Evolutionary conservation across 176 grass and related monocot genomes (phyloP).

Genomic region (Tillandsia fasciculata): DNA sequence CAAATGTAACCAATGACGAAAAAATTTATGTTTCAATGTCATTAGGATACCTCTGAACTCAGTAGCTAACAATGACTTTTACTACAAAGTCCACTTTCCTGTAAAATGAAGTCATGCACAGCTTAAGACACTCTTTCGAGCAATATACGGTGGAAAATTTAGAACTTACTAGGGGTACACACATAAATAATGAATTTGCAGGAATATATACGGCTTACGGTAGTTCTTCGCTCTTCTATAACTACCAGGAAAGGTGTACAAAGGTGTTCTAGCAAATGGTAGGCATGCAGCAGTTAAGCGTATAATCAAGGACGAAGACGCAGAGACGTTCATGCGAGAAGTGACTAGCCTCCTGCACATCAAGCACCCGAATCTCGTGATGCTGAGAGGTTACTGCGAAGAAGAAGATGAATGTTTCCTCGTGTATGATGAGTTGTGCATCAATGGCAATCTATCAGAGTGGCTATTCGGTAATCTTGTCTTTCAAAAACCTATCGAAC

Average conservation of each 20-base stretch:
- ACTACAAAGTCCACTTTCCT: too few species aligned
- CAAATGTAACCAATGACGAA: too few species aligned
- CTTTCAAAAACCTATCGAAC: background rate
- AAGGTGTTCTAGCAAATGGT: slow-evolving; percentile 54
- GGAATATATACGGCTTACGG: background rate
- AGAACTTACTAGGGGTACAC: too few species aligned
- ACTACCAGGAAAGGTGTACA: slow-evolving; percentile 59
- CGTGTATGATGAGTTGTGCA: slow-evolving; percentile 60
- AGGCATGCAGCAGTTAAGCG: slow-evolving; percentile 61
- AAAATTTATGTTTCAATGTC: too few species aligned
- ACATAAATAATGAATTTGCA: background rate
- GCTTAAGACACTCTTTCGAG: too few species aligned
- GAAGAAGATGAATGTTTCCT: slow-evolving; percentile 54
- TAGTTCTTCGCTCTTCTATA: slow-evolving; percentile 11
- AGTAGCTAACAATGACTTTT: too few species aligned
- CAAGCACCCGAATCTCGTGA: slow-evolving; percentile 60
- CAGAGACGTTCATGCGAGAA: slow-evolving; percentile 59
- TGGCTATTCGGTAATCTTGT: slow-evolving; percentile 54
- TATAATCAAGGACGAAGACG: slow-evolving; percentile 52
- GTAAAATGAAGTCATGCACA: too few species aligned
- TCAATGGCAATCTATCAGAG: slow-evolving; percentile 62
- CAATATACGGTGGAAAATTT: too few species aligned
- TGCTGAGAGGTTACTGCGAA: slow-evolving; percentile 47
- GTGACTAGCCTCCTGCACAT: slow-evolving; percentile 55
- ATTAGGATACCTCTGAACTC: too few species aligned